A percentile compares a stretch with the other conserved stretches of the same genome.
These are phyloP conservation scores for Emericellopsis terricola DNA, from an alignment of 495 filamentous ascomycete genomes.

Conservation along the genomic window DNA sequence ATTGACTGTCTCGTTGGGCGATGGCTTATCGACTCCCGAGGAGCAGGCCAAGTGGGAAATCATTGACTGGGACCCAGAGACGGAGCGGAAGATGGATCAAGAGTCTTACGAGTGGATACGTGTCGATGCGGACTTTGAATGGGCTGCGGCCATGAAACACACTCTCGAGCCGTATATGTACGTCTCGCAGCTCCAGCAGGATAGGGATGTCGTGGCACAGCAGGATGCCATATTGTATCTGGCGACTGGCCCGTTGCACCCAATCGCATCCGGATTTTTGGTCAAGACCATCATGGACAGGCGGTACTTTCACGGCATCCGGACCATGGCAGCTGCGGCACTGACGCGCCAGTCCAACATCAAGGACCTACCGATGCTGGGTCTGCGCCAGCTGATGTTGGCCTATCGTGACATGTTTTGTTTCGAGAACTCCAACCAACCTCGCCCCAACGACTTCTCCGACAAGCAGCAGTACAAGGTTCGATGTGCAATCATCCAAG, in stretches of 20 bases:
- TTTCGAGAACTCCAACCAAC: conserved; percentile 48
- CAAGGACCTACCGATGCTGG: conserved; percentile 59
- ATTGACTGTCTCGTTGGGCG: conserved; percentile 80
- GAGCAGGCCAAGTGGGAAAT: conserved; percentile 74
- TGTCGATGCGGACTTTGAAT: conserved; percentile 96
- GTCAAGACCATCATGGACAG: conserved; percentile 76
- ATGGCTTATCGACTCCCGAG: conserved; percentile 67
- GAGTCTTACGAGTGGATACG: conserved; percentile 98
- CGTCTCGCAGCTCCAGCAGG: conserved; percentile 89
- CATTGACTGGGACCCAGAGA: conserved; percentile 69
- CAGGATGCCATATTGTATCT: conserved; percentile 47
- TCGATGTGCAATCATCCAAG: conserved; percentile 60
- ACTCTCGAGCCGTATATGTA: conserved; percentile 92
- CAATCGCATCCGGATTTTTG: conserved; percentile 69
- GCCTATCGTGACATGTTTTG: conserved; percentile 83
- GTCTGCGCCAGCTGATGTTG: conserved; percentile 64
- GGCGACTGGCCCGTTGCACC: conserved; percentile 30
- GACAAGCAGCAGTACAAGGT: conserved; percentile 68
- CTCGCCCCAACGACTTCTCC: conserved; percentile 73
- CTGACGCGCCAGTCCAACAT: conserved; percentile 48
- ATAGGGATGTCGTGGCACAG: conserved; percentile 90
- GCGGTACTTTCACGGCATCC: conserved; percentile 86
- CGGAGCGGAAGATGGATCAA: conserved; percentile 77
- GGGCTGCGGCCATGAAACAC: conserved; percentile 62
- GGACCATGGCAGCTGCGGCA: conserved; percentile 57